These are phyloP conservation scores for Globisporangium spiculum DNA, from an alignment of 352 stramenopile species.

Conservation along the genomic window DNA sequence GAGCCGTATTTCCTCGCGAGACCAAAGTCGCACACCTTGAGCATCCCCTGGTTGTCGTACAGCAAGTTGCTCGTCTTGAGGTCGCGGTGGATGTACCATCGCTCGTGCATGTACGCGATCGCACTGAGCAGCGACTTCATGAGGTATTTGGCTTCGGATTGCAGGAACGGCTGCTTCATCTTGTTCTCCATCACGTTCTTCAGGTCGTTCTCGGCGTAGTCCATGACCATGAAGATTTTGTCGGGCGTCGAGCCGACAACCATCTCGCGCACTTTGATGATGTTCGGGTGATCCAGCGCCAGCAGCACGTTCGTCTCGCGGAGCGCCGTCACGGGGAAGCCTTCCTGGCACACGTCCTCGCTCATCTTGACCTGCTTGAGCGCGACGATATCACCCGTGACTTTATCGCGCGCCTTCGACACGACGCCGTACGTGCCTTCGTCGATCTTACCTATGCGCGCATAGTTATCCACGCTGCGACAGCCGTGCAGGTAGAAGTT, in stretches of 20 bases:
- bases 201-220: constrained; percentile 87
- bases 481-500: constrained; percentile 87
- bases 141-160: constrained; percentile 93
- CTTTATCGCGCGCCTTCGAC: constrained; percentile 91
- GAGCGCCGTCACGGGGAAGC: constrained; percentile 82
- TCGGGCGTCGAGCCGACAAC: constrained; percentile 83
- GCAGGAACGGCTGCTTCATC: constrained; percentile 78
- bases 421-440: constrained; percentile 97
- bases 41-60: constrained; percentile 80
- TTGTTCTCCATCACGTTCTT: constrained; percentile 84
- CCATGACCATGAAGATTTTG: constrained; percentile 92
- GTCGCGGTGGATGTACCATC: constrained; percentile 95
- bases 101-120: constrained; percentile 89
- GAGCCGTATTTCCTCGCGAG: constrained; percentile 81
- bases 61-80: constrained; percentile 98
- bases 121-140: constrained; percentile 91
- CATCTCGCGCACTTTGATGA: constrained; percentile 86
- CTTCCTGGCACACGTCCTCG: constrained; percentile 68
- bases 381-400: constrained; percentile 90
- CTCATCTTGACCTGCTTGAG: constrained; percentile 91
- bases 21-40: constrained; percentile 89
- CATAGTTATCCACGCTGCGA: constrained; percentile 94
- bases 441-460: constrained; percentile 92
- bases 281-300: constrained; percentile 83
- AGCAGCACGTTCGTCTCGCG: constrained; percentile 86